These are phyloP conservation scores for Penicillium egyptiacum DNA, from an alignment of 495 filamentous ascomycete species.

Conservation along the genomic window DNA sequence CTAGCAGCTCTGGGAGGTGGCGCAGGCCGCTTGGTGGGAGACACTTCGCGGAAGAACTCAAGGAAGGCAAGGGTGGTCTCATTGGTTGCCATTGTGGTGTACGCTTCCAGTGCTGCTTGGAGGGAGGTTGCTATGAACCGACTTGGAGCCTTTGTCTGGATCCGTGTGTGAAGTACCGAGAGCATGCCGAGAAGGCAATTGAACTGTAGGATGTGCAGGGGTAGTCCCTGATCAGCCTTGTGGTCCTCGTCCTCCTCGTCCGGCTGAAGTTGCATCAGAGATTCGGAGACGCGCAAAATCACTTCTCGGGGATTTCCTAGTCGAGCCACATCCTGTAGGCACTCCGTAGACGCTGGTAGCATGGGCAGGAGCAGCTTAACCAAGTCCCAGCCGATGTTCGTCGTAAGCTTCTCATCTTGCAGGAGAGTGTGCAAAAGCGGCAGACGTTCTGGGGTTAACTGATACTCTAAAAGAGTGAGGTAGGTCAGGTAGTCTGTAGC, in stretches of 20 bases:
- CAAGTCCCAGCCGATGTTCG: constrained; percentile 95
- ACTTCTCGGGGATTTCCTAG: constrained; percentile 93
- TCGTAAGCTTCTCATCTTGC: constrained; percentile 78
- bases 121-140: constrained; percentile 91
- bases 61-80: constrained; percentile 73
- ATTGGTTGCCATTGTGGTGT: constrained; percentile 54
- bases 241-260: constrained; percentile 53
- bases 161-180: constrained; percentile 78
- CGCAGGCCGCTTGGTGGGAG: constrained; percentile 69
- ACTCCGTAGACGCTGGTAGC: constrained; percentile 67
- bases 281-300: constrained; percentile 82
- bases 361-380: constrained; percentile 80
- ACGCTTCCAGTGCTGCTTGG: constrained; percentile 70
- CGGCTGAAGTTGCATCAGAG: constrained; percentile 58
- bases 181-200: constrained; percentile 77
- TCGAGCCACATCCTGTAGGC: constrained; percentile 74
- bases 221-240: constrained; percentile 23
- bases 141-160: constrained; percentile 87
- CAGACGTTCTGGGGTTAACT: constrained; percentile 73
- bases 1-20: constrained; percentile 69
- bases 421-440: constrained; percentile 75
- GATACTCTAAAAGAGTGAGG: constrained; percentile 82
- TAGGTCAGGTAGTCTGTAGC: constrained; percentile 83
- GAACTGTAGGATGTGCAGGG: constrained; percentile 57
- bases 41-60: constrained; percentile 71